These are phyloP conservation scores for Ophiostoma quercus DNA, from an alignment of 2,329 filamentous ascomycete species.

Conservation along the genomic window DNA sequence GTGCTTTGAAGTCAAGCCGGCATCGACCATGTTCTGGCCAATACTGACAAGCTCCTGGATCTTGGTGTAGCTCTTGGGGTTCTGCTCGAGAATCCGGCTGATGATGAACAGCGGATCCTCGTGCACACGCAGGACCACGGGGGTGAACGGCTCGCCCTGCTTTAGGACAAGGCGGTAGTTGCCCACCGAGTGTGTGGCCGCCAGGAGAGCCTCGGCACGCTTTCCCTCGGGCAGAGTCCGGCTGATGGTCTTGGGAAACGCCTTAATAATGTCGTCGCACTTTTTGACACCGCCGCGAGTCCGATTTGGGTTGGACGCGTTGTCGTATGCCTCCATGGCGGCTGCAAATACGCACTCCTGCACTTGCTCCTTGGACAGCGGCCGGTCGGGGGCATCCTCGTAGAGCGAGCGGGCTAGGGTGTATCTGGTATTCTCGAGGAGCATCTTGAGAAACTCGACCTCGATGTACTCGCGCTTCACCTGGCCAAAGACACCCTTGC, in stretches of 20 bases:
- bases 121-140: constrained; percentile 71
- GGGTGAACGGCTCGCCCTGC: constrained; percentile 73
- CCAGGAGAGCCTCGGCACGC: constrained; percentile 59
- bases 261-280: constrained; percentile 64
- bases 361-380: constrained; percentile 47
- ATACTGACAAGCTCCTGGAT: constrained; percentile 68
- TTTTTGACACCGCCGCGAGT: constrained; percentile 71
- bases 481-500: constrained; percentile 54
- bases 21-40: constrained; percentile 60
- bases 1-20: constrained; percentile 45
- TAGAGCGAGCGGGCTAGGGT: constrained; percentile 58
- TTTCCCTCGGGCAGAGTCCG: constrained; percentile 47
- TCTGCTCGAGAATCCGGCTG: constrained; percentile 69
- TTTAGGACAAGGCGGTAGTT: constrained; percentile 73
- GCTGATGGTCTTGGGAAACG: constrained; percentile 56
- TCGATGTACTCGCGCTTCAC: constrained; percentile 60
- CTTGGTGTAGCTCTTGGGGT: constrained; percentile 66
- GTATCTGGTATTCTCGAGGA: constrained; percentile 58
- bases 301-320: constrained; percentile 74
- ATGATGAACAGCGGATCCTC: constrained; percentile 69
- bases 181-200: constrained; percentile 68
- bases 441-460: constrained; percentile 62
- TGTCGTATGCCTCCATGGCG: constrained; percentile 69
- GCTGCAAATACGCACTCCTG: constrained; percentile 57
- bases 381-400: constrained; percentile 46